A percentile compares a stretch with the other conserved stretches of the same genome.
Conservation (phyloP, 2,329 filamentous ascomycete species). For the Sporothrix luriei region DNA sequence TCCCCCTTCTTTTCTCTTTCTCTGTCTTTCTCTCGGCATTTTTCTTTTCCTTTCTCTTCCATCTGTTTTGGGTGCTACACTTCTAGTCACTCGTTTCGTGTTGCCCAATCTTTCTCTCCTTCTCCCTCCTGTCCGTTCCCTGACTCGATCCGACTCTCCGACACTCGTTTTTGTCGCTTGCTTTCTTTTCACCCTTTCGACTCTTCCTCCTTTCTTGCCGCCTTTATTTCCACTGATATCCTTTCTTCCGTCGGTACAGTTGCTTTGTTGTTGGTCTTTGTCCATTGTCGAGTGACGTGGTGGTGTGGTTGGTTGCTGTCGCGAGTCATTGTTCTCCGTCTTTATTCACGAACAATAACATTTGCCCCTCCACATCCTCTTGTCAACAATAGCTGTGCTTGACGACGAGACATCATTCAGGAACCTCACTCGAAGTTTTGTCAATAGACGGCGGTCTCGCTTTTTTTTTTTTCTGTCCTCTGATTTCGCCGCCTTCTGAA, state of each 20-base stretch:
- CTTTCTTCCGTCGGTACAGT: slow-evolving; percentile 4
- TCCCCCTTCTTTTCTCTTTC: slow-evolving; percentile 27
- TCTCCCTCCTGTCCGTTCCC: slow-evolving; percentile 7
- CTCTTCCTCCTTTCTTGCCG: not conserved
- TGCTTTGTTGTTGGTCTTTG: slow-evolving; percentile 20
- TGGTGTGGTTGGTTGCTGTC: slow-evolving; percentile 21
- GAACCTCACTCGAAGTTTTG: not conserved
- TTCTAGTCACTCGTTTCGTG: slow-evolving; percentile 17
- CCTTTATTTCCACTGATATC: slow-evolving; percentile 24
- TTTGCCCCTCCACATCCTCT: slow-evolving; percentile 1
- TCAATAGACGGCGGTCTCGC: not conserved
- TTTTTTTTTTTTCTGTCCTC: not conserved
- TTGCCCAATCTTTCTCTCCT: not conserved
- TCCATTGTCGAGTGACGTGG: slow-evolving; percentile 27
- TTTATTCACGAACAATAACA: slow-evolving; percentile 27
- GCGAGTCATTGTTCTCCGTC: slow-evolving; percentile 24
- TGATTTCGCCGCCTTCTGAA: not conserved
- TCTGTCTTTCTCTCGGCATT: slow-evolving; percentile 9
- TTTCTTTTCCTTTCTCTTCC: slow-evolving; percentile 32
- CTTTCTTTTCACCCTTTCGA: not conserved
- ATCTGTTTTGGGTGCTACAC: slow-evolving; percentile 15
- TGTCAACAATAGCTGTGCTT: slow-evolving; percentile 17
- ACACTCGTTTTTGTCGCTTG: slow-evolving; percentile 2
- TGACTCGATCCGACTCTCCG: slow-evolving; percentile 1
- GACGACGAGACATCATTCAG: not conserved